A percentile compares a stretch with the other conserved stretches of the same genome.
Conservation (phyloP, 2,329 filamentous ascomycete genomes). For the Cadophora luteo-olivacea region DNA sequence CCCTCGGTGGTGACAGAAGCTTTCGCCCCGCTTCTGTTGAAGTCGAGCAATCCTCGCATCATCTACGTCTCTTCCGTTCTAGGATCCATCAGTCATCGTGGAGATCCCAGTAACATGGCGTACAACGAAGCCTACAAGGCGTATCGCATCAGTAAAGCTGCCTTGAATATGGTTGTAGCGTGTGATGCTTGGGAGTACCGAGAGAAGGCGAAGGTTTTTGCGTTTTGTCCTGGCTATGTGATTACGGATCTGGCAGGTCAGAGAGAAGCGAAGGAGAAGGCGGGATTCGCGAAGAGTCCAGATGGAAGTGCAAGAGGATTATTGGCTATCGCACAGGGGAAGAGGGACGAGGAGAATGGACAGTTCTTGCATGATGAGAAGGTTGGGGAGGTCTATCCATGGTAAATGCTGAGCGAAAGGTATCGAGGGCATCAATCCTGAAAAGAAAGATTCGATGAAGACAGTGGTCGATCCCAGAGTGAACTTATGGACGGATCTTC, state of each 20-base stretch:
- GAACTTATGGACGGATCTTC: too few species aligned
- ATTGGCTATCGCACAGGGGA: slow-evolving; percentile 9
- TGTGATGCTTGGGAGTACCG: slow-evolving; percentile 16
- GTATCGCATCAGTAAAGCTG: slow-evolving; percentile 14
- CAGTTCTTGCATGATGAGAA: slow-evolving; percentile 4
- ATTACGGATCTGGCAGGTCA: slow-evolving; percentile 8
- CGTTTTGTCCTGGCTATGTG: slow-evolving; percentile 12
- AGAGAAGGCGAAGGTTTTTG: slow-evolving; percentile 7
- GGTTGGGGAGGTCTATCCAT: slow-evolving; percentile 5
- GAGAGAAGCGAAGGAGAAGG: slow-evolving; percentile 7
- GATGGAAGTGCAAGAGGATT: slow-evolving; percentile 5
- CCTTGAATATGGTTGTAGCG: slow-evolving; percentile 8
- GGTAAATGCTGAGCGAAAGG: neutral
- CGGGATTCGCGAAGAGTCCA: slow-evolving; percentile 9
- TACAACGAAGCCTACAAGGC: slow-evolving; percentile 3
- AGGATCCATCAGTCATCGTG: neutral
- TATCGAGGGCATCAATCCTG: too few species aligned
- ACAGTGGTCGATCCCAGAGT: too few species aligned
- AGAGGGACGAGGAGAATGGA: slow-evolving; percentile 10
- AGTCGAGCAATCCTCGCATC: slow-evolving; percentile 3
- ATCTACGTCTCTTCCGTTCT: slow-evolving; percentile 8
- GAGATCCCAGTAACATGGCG: neutral
- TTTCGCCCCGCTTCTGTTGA: neutral
- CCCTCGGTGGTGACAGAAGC: neutral
- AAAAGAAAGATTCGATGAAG: too few species aligned